Evolutionary conservation across 805 yeast genomes (phyloP), one percentile per base, ranked within the genome.

Genomic region (Kockiozyma suomiensis): DNA sequence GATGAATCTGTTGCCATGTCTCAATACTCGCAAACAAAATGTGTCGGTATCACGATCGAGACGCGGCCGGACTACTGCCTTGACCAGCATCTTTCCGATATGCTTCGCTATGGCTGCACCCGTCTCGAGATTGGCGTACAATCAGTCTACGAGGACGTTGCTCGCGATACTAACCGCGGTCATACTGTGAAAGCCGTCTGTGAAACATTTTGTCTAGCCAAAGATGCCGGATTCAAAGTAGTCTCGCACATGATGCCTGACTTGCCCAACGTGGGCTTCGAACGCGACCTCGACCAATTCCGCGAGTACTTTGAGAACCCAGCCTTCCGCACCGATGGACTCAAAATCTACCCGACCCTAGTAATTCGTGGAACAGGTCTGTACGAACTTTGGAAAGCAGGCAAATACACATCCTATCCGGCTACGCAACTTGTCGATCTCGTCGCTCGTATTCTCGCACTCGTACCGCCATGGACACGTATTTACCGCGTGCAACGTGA

Each of bases 181-280:
- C 99, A 94, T 71, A 94, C 99, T 0, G 99, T 94, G 23, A 87
- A 86, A 73, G 85, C 98, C 1, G 99, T 94, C 8, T 89, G 97
- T 75, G 96, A 93, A 71, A 94, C 98, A 0, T 94, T 94, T 78
- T 89, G 90, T 0, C 84, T 88, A 48, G 96, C 98, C n/a, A 94
- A 94, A 73, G 99, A 94, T 75, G 93, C 99, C 0, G 99, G 99
- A 13, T 94, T 92, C 75, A 94, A 94, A 73, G 96, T 94, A 55
- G 99, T 94, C 25, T 86, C 96, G 66, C 99, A 94, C 76, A 94
- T 94, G 99, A 94, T 94, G 99, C 99, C 99, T 15, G 99, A 94
- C 78, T 80, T 94, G 69, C 99, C 99, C 17, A 94, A 94, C 70
- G 97, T 94, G 60, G 99, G 98, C 19, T 90, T 93, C 96, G 99